Evolutionary conservation across 1,284 basidiomycete genomes (phyloP).

Genomic region (Heterobasidion parviporum): DNA sequence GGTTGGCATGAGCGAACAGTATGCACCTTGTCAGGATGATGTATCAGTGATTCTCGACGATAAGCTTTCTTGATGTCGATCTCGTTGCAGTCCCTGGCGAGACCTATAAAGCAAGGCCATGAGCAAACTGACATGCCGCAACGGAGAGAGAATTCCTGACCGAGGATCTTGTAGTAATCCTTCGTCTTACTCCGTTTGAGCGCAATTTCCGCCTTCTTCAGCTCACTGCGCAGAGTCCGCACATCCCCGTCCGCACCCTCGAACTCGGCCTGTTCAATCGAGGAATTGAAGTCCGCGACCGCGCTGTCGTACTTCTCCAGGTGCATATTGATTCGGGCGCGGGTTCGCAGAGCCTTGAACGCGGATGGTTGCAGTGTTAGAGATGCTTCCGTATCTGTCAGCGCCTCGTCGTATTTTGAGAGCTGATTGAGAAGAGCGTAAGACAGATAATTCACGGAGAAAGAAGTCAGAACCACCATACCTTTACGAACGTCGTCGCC

Average conservation of each 20-base stretch:
- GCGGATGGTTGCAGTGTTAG: slow-evolving; percentile 57
- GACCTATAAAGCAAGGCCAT: slow-evolving; percentile 15
- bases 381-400: slow-evolving; percentile 64
- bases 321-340: slow-evolving; percentile 71
- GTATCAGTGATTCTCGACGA: slow-evolving; percentile 66
- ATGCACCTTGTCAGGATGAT: slow-evolving; percentile 78
- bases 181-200: slow-evolving; percentile 81
- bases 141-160: slow-evolving; percentile 10
- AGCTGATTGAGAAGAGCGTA: slow-evolving; percentile 33
- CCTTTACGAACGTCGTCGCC: slow-evolving; percentile 76
- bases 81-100: slow-evolving; percentile 53
- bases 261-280: slow-evolving; percentile 59
- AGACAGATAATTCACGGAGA: background rate
- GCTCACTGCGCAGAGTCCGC: slow-evolving; percentile 53
- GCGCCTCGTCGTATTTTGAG: slow-evolving; percentile 55
- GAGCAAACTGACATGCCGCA: background rate
- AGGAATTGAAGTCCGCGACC: slow-evolving; percentile 70
- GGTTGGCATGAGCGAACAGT: background rate
- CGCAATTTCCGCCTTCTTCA: slow-evolving; percentile 69
- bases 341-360: slow-evolving; percentile 82
- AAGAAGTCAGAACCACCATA: slow-evolving; percentile 17
- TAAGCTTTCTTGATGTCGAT: slow-evolving; percentile 77
- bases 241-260: slow-evolving; percentile 59
- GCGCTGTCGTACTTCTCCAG: slow-evolving; percentile 69
- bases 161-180: slow-evolving; percentile 78